These are phyloP conservation scores for Leccinum huronense DNA, from an alignment of 1,284 basidiomycete species.

Conservation along the genomic window DNA sequence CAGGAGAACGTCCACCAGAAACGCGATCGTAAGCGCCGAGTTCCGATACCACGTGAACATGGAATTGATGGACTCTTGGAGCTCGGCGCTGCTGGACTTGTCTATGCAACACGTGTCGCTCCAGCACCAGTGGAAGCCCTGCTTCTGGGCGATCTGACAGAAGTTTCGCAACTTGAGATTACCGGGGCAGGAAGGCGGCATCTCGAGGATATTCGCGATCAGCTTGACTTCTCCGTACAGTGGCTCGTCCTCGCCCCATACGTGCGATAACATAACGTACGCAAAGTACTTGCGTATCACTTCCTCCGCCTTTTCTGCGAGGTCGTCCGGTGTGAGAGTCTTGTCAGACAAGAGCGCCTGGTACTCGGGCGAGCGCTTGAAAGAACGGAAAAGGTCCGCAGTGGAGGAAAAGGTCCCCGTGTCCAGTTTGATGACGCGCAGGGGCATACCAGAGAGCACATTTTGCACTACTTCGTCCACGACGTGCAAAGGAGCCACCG, in stretches of 20 bases:
- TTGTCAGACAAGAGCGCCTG: constrained; percentile 20
- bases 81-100: constrained; percentile 28
- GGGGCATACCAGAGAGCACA: constrained; percentile 22
- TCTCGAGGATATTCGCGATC: constrained; percentile 20
- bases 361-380: constrained; percentile 22
- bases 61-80: constrained; percentile 31
- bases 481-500: constrained; percentile 12
- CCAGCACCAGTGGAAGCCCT: constrained; percentile 29
- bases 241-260: constrained; percentile 32
- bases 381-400: constrained; percentile 20
- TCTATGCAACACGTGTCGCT: constrained; percentile 33
- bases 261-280: constrained; percentile 30
- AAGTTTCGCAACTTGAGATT: constrained; percentile 25
- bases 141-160: constrained; percentile 22
- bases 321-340: constrained; percentile 5
- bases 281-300: constrained; percentile 26
- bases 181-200: constrained; percentile 18
- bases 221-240: constrained; percentile 22
- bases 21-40: constrained; percentile 27
- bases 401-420: constrained; percentile 23
- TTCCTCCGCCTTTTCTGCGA: constrained; percentile 16
- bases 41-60: constrained; percentile 33
- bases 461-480: constrained; percentile 24
- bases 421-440: constrained; percentile 23
- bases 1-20: constrained; percentile 25